phyloP scores from a whole-genome alignment of 305 asterid genomes.

The Coffea humblotiana region DNA sequence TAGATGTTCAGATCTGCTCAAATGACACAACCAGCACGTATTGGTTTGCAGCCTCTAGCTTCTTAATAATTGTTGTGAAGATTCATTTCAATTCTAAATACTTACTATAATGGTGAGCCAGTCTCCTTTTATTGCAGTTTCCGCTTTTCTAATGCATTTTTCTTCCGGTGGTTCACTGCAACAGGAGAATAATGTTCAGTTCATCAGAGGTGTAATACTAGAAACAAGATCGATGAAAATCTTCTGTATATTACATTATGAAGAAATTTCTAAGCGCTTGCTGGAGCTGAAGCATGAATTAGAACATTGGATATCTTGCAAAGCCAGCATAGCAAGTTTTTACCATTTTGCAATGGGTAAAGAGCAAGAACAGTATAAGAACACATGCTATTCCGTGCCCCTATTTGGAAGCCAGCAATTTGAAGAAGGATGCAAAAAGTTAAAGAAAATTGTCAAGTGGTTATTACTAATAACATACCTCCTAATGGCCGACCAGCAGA shows the following conservation, averaged over 20 bases:
- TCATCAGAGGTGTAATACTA: not conserved
- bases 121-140: conserved; percentile 35
- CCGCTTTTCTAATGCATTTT: conserved; percentile 42
- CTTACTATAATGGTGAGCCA: conserved; percentile 56
- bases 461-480: conserved; percentile 25
- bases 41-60: not conserved
- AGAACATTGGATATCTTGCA: not conserved
- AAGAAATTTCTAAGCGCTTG: not conserved
- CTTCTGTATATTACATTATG: not conserved
- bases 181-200: conserved; percentile 2
- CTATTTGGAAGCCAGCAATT: not conserved
- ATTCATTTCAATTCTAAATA: not conserved
- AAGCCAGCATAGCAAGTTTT: not conserved
- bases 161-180: conserved; percentile 52
- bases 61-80: not conserved
- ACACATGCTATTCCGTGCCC: not conserved
- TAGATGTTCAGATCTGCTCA: too few relatives aligned
- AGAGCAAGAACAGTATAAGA: not conserved
- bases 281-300: not conserved
- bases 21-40: not conserved
- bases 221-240: not conserved
- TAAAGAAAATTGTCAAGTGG: not conserved
- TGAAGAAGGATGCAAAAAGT: not conserved
- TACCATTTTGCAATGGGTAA: not conserved
- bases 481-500: conserved; percentile 61